Evolutionary conservation across 2,329 filamentous ascomycete species (phyloP).

Genomic region (Pyricularia grisea): DNA sequence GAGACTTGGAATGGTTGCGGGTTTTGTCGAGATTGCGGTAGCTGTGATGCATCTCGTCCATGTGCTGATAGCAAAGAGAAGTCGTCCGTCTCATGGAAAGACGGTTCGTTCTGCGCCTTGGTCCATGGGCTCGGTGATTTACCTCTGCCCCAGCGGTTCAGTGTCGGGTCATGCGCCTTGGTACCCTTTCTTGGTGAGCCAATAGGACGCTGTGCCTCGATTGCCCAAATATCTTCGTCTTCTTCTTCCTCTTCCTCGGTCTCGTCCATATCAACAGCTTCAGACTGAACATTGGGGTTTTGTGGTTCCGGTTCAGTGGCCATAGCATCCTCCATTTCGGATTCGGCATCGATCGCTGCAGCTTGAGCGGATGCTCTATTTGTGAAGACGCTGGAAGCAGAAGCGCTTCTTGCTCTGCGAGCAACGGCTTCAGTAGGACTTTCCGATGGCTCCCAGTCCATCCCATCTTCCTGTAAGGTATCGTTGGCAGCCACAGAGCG

Average conservation of each 20-base stretch:
- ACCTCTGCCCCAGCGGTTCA: constrained; percentile 17
- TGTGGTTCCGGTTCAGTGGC: not conserved
- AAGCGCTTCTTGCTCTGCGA: constrained; percentile 8
- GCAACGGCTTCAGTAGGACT: constrained; percentile 4
- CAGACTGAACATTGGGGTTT: not conserved
- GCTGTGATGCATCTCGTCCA: constrained; percentile 7
- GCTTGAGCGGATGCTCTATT: not conserved
- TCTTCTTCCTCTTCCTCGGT: constrained; percentile 17
- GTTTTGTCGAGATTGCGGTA: constrained; percentile 1
- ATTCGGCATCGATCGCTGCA: not conserved
- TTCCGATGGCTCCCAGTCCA: constrained; percentile 31
- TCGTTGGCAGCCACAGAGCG: constrained; percentile 5
- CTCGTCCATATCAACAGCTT: not conserved
- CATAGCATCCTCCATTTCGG: not conserved
- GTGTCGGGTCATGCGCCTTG: constrained; percentile 10
- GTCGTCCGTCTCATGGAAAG: constrained; percentile 27
- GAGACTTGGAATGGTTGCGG: constrained; percentile 7
- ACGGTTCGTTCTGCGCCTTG: constrained; percentile 18
- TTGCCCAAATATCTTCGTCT: constrained; percentile 45
- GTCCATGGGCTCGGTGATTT: constrained; percentile 28
- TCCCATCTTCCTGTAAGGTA: constrained; percentile 20
- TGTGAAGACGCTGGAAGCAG: constrained; percentile 7
- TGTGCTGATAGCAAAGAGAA: constrained; percentile 33
- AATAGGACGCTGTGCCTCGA: constrained; percentile 42
- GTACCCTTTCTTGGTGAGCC: constrained; percentile 19